Base-by-base conservation (phyloP, 345 rosid species). In the Microthlaspi erraticum region DNA sequence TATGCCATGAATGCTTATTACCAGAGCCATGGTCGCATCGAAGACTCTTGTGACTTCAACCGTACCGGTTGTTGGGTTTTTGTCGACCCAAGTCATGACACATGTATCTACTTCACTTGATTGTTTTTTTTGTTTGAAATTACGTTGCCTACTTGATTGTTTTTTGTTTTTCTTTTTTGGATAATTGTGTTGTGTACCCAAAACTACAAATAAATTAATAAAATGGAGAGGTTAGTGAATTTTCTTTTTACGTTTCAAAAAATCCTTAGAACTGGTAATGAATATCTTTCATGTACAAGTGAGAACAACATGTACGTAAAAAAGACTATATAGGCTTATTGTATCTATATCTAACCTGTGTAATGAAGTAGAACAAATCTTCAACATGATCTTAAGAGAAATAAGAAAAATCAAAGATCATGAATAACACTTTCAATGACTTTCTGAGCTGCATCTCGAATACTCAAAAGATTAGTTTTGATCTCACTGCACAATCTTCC, bases 401-500 rank as follows among this genome's bases (percentile, higher is more conserved):
- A 39, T 23, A 51, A 39, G 11, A 14, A 42, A 57, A 59, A 75
- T 76, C 76, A 76, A 64, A 76, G 79, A 64, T 70, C 76, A 56
- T 70, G 76, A 34, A 76, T 64, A 49, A 70, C 75, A 56, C 55
- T 36, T 70, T 70, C 71, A 14, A 70, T 76, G 14, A 81, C 63
- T 77, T 79, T 89, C 65, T 68, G 77, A 1, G 95, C 95, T 78
- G 88, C 74, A 62, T 85, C 90, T 7, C 89, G 79, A 4, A 94
- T 81, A 75, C 84, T 83, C 11, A 65, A 46, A 48, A 94, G 95
- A 70, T 91, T 91, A 10, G 79, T 81, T 68, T 80, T 83, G 16
- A 94, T 86, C 85, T 88, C 93, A 14, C 52, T 86, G 68, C 89
- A 79, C 26, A 94, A 79, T 64, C 91, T 84, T 51, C 97, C 97